phyloP scores from a whole-genome alignment of 2,329 filamentous ascomycete genomes.

The Arthrobotrys megalospora region DNA sequence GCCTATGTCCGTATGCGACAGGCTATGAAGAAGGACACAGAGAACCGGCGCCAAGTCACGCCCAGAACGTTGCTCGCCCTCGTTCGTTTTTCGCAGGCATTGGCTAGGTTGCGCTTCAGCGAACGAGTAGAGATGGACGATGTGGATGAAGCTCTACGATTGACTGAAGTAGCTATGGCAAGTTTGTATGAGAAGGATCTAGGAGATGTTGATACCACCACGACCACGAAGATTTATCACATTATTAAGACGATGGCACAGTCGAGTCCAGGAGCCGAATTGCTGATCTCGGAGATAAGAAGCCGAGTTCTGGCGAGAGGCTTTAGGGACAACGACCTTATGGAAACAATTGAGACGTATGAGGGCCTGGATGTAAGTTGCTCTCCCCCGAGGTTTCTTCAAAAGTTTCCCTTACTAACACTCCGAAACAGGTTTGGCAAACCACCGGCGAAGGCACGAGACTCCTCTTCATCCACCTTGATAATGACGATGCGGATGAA shows the following conservation, averaged over 20 bases:
- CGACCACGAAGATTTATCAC: constrained; percentile 93
- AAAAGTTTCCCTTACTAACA: constrained; percentile 67
- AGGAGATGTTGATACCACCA: constrained; percentile 78
- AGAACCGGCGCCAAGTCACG: constrained; percentile 91
- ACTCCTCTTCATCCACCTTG: constrained; percentile 78
- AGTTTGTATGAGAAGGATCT: constrained; percentile 78
- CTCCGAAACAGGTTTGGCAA: constrained; percentile 78
- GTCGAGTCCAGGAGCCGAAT: constrained; percentile 78
- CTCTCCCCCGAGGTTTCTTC: neutral
- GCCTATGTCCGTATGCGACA: constrained; percentile 96
- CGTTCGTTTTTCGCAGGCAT: constrained; percentile 90
- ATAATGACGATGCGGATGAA: constrained; percentile 68
- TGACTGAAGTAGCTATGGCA: constrained; percentile 94
- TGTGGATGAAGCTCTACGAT: constrained; percentile 91
- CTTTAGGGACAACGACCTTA: constrained; percentile 94
- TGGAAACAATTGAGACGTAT: constrained; percentile 89
- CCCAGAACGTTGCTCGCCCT: constrained; percentile 93
- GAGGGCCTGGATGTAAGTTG: constrained; percentile 86
- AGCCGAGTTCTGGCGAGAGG: constrained; percentile 95
- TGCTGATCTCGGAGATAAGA: constrained; percentile 89
- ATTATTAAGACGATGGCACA: constrained; percentile 90
- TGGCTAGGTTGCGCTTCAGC: constrained; percentile 91
- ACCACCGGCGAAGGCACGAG: constrained; percentile 79
- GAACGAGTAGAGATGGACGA: constrained; percentile 89
- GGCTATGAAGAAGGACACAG: constrained; percentile 85